Evolutionary conservation across 140 eudicot species (phyloP), one percentile per base, ranked within the genome.

Genomic region (Erigeron philadelphicus): DNA sequence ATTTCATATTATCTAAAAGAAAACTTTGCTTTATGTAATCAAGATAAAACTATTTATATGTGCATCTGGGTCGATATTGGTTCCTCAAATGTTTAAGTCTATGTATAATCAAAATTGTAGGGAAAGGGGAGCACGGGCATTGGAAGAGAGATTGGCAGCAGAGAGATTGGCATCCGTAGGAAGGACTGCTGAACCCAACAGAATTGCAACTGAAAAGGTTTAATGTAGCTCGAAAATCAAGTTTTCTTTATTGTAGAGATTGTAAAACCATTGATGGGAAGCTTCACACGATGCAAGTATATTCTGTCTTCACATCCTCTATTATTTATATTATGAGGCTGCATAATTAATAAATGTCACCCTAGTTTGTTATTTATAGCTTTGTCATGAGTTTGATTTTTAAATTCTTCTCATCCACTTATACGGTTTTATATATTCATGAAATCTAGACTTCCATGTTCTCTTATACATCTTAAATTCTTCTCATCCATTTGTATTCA

Each of bases 71-170:
- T 48, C 7, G 2, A 12, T n/a, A 12, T 12, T 48, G 4, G 3
- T 31, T 31, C 38, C 38, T 31, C 38, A 31, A 31, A 25, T 25
- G 35, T 25, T 11, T 48, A 11, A 7, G 4, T 15, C 12, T 45
- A 45, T 45, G 11, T 43, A 42, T 15, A 13, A 41, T 64, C 1
- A 25, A 17, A 72, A 80, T 43, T 71, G 70, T 82, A 88, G 96
- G 78, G 92, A 88, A 83, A 81, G 96, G 58, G 96, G 92, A 61
- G 96, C 92, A 0, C 80, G 92, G 54, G 92, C 96, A 13, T 84
- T 88, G n/a, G 92, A 88, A 78, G 96, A 88, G 80, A 84, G 92
- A 78, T 70, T 88, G 70, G 96, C 92, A 11, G 82, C 90, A 21
- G 96, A 85, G 71, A 83, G 78, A 61, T 67, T 88, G 66, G 76